Conservation (phyloP, 1,284 basidiomycete genomes). For the Afroboletus lepidellus region DNA sequence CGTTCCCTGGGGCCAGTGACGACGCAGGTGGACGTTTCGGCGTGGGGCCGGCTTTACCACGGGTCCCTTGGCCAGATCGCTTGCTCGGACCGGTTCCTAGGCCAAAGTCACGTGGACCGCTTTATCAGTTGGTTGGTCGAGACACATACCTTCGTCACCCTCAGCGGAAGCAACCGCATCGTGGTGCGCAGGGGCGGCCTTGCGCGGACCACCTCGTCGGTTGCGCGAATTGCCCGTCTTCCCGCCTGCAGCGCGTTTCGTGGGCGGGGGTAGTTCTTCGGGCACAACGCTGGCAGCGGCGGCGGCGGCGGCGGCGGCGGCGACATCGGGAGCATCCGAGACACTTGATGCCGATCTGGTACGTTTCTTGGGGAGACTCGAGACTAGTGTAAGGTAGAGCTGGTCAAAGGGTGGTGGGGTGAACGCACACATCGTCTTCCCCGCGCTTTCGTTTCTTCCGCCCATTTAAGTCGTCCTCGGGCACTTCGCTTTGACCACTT, state of each 20-base stretch:
- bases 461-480: conserved; percentile 44
- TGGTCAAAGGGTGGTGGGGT: conserved; percentile 10
- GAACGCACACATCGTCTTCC: conserved; percentile 66
- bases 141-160: conserved; percentile 62
- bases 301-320: conserved; percentile 22
- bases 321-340: conserved; percentile 51
- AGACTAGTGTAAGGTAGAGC: conserved; percentile 15
- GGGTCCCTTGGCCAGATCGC: conserved; percentile 47
- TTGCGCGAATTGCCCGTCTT: conserved; percentile 38
- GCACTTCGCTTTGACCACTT: conserved; percentile 42
- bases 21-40: conserved; percentile 48
- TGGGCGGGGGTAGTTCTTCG: conserved; percentile 41
- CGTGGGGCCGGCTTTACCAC: conserved; percentile 45
- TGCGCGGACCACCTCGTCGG: conserved; percentile 39
- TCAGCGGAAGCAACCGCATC: conserved; percentile 50
- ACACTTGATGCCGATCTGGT: conserved; percentile 68
- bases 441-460: conserved; percentile 74
- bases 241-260: conserved; percentile 27
- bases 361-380: conserved; percentile 60
- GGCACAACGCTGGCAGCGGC: conserved; percentile 34
- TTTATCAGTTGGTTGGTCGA: conserved; percentile 12
- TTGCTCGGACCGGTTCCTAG: conserved; percentile 33
- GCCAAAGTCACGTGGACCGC: conserved; percentile 36
- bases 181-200: conserved; percentile 22
- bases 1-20: conserved; percentile 41